Conservation (phyloP, 2,329 filamentous ascomycete species). For the Drechslera avenae region DNA sequence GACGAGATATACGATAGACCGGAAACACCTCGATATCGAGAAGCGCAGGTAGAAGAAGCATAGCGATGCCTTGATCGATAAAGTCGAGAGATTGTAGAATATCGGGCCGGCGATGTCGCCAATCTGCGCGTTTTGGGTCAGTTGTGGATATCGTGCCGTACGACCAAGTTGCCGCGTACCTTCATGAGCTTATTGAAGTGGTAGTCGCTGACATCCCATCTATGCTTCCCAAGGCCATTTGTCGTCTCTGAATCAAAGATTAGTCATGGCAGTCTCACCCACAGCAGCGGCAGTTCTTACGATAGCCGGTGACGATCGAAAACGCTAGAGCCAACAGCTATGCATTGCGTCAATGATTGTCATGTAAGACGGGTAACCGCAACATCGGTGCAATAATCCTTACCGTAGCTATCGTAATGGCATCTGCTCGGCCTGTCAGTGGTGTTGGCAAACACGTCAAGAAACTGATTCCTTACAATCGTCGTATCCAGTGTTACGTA, state of each 20-base stretch:
- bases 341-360: background rate
- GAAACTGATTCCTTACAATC: constrained; percentile 13
- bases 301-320: constrained; percentile 16
- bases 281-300: background rate
- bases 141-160: too few species aligned
- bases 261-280: background rate
- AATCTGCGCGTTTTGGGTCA: constrained; percentile 9
- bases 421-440: constrained; percentile 5
- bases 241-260: constrained; percentile 16
- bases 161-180: constrained; percentile 1
- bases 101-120: constrained; percentile 24
- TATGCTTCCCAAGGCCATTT: constrained; percentile 22
- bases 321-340: constrained; percentile 17
- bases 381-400: background rate
- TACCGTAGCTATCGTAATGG: constrained; percentile 17
- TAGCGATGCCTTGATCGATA: constrained; percentile 22
- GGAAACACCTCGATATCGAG: constrained; percentile 15
- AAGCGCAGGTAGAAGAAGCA: constrained; percentile 22
- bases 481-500: constrained; percentile 20
- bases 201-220: constrained; percentile 16
- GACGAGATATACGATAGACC: constrained; percentile 10
- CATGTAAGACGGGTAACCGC: background rate
- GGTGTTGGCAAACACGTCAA: background rate
- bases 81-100: constrained; percentile 19
- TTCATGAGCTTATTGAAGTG: constrained; percentile 23